Conservation (phyloP, 106 monocot genomes). For the Dioscorea alata region DNA sequence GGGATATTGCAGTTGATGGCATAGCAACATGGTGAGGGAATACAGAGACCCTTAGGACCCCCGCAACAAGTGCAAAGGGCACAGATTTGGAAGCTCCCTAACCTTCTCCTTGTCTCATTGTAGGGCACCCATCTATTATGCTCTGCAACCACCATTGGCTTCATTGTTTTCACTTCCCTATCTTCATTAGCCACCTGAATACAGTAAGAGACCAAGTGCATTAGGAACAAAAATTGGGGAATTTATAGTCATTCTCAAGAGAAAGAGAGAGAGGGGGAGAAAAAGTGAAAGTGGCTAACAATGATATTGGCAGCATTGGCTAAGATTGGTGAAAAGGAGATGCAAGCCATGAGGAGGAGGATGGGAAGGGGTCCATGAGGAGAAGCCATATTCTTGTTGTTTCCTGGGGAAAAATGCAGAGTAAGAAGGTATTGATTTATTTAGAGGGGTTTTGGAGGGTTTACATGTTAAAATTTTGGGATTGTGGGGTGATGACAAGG, state of each 20-base stretch:
- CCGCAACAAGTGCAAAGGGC: conserved; percentile 96
- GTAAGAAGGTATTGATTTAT: not conserved
- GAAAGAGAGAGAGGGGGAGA: not conserved
- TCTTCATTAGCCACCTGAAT: not conserved
- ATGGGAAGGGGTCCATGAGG: conserved; percentile 12
- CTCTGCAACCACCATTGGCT: conserved; percentile 4
- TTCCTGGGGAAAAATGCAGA: not conserved
- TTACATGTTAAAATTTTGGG: no score
- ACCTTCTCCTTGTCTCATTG: conserved; percentile 34
- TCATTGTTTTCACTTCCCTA: conserved; percentile 12
- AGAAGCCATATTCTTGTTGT: conserved; percentile 6
- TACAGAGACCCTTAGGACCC: conserved; percentile 60
- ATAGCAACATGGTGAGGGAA: conserved; percentile 95
- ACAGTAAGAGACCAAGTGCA: not conserved
- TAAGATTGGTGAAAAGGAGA: not conserved
- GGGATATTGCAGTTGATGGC: conserved; percentile 98
- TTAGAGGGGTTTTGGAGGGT: not conserved
- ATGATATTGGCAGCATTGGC: conserved; percentile 13
- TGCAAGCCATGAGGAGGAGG: conserved; percentile 1
- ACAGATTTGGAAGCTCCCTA: conserved; percentile 79
- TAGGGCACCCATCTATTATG: conserved; percentile 8
- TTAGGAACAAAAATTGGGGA: not conserved
- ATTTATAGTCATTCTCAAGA: no score
- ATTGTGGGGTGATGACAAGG: not conserved
- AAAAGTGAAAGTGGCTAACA: not conserved